These are phyloP conservation scores for Penicillium sp. DNA, from an alignment of 2,329 filamentous ascomycete genomes.

Conservation along the genomic window DNA sequence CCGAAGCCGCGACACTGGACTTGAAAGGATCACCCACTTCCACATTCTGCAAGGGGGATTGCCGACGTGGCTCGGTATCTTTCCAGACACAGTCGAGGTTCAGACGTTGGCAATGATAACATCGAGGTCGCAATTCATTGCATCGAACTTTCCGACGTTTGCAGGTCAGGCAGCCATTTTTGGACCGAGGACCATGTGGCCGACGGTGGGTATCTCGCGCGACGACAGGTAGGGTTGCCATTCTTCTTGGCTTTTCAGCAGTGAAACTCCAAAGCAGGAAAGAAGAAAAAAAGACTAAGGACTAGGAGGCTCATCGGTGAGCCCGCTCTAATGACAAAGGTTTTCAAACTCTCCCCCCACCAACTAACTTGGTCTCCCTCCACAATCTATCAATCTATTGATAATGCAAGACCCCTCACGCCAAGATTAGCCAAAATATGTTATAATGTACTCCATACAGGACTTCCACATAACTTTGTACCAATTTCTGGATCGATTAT, in stretches of 20 bases:
- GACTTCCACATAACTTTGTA: no score
- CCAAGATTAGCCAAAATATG: neutral
- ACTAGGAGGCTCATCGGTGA: neutral
- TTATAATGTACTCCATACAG: no score
- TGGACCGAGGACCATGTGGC: neutral
- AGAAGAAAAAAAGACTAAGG: neutral
- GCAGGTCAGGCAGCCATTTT: neutral
- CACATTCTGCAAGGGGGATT: neutral
- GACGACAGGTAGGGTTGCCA: neutral
- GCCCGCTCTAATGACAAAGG: neutral
- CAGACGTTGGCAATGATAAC: neutral
- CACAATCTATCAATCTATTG: neutral
- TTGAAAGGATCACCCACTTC: neutral
- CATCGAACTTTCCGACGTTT: conserved; percentile 2
- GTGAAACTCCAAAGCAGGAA: neutral
- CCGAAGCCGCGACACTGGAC: neutral
- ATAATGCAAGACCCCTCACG: neutral
- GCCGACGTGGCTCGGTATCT: neutral
- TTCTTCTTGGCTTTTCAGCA: neutral
- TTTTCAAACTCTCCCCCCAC: neutral
- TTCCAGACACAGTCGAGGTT: neutral
- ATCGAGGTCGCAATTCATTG: neutral
- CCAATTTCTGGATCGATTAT: no score
- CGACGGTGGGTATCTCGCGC: neutral
- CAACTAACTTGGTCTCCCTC: neutral